Percentiles rank a stretch among this genome's conserved stretches.
Evolutionary conservation across 129 eudicot species (phyloP).

Genomic region (Flaveria brownii): DNA sequence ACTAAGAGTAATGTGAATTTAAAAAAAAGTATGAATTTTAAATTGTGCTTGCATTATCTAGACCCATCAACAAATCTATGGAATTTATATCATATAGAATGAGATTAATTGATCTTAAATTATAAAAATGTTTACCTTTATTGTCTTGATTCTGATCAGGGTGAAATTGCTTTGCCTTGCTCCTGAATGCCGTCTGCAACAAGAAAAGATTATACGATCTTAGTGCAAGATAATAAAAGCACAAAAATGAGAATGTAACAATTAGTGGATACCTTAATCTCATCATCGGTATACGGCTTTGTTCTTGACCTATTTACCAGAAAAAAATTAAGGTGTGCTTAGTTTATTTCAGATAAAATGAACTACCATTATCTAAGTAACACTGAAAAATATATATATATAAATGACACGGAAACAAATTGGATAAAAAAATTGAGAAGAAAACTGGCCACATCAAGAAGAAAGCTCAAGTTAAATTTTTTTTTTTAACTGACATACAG

Average conservation of each 20-base stretch:
- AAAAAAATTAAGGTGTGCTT: conserved; percentile 13
- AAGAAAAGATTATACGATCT: neutral
- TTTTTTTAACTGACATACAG: neutral
- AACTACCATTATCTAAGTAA: neutral
- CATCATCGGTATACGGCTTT: conserved; percentile 81
- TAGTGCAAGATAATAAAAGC: neutral
- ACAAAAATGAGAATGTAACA: neutral
- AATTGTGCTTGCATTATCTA: neutral
- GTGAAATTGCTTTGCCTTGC: conserved; percentile 45
- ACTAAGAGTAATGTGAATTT: neutral
- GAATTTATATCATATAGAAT: neutral
- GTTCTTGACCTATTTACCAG: conserved; percentile 53
- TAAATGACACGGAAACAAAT: too few species aligned
- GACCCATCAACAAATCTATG: neutral
- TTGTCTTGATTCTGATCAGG: conserved; percentile 53
- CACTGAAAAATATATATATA: neutral
- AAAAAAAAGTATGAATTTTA: neutral
- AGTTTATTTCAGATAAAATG: neutral
- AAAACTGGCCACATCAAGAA: too few species aligned
- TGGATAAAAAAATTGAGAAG: too few species aligned
- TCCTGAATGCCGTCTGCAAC: conserved; percentile 41
- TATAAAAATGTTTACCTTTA: conserved; percentile 49
- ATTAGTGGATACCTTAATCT: conserved; percentile 70
- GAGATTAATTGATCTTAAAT: neutral
- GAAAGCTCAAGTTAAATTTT: too few species aligned